Base-by-base conservation (phyloP, 441 rosid species). In the Rhodomyrtus psidioides region DNA sequence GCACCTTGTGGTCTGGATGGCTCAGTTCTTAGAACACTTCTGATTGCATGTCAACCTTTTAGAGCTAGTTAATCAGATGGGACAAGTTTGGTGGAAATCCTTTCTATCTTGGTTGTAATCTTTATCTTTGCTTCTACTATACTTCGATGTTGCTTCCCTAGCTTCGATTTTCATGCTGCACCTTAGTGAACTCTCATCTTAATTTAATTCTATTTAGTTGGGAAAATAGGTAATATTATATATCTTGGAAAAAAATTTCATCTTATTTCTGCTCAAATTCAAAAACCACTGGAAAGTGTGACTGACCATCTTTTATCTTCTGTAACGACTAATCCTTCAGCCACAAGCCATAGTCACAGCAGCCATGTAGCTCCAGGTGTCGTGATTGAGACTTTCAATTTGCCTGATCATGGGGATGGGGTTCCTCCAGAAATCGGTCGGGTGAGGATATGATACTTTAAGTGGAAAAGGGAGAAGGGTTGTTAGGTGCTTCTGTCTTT, bases 371-470 rank as follows among this genome's bases (percentile, higher is more conserved):
- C 91, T 85, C 93, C 98, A 59, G 90, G 94, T 87, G 92, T 93
- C 84, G 93, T 93, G 55, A 94, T 95, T 83, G 96, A 95, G 91
- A 91, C 95, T 84, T 91, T 92, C 84, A 93, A 91, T 87, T 82
- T 93, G 87, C 95, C 96, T 83, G 95, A 95, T 87, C 94, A 90
- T 87, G 96, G 95, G 82, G 95, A 94, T 84, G 93, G 91, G 86
- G 93, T 95, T 89, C 95, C 95, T 75, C 96, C 94, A 23, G 95
- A 94, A 89, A 91, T 94, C 60, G 90, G 94, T 88, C 93, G 93
- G 95, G 98, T 94, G 89, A 90, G 90, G 54, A 54, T 15, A 42
- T 30, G 56, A 27, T 82, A 53, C 59, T 82, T 82, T 54, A 26
- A 30, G 56, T 53, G 2, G 19, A 82, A 82, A 27, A 27, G 6